These are phyloP conservation scores for Vitis rotundifolia DNA, from an alignment of 164 flowering plant genomes.

Conservation along the genomic window DNA sequence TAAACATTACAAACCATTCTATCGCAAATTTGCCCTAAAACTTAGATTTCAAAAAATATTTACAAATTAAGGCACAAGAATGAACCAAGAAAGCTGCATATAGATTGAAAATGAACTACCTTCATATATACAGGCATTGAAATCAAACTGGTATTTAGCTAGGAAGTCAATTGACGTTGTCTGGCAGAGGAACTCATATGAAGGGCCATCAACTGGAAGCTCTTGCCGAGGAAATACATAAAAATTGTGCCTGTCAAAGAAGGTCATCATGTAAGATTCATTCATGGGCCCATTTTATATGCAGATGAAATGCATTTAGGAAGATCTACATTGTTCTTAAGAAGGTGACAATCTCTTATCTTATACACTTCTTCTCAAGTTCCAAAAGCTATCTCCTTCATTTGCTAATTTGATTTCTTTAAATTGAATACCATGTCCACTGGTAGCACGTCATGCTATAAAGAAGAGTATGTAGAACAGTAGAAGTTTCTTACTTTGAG, in stretches of 20 bases:
- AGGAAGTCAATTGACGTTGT: slow-evolving; percentile 84
- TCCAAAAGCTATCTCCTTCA: too few relatives aligned
- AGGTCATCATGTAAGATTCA: neutral
- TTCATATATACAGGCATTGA: slow-evolving; percentile 81
- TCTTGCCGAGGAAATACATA: slow-evolving; percentile 91
- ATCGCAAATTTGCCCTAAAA: too few relatives aligned
- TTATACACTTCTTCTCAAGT: too few relatives aligned
- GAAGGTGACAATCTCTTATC: too few relatives aligned
- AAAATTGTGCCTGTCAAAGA: slow-evolving; percentile 75
- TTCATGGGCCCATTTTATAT: neutral
- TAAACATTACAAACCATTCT: too few relatives aligned
- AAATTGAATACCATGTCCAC: too few relatives aligned
- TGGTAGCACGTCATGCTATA: too few relatives aligned
- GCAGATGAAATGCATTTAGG: too few relatives aligned
- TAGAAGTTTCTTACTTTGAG: too few relatives aligned
- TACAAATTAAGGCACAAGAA: neutral
- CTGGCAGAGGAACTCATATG: slow-evolving; percentile 82
- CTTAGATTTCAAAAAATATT: neutral
- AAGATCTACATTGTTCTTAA: too few relatives aligned
- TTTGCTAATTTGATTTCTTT: too few relatives aligned
- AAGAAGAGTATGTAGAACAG: too few relatives aligned
- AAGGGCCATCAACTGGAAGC: slow-evolving; percentile 40
- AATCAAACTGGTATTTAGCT: slow-evolving; percentile 88
- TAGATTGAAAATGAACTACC: slow-evolving; percentile 38
- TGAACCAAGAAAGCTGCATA: neutral